A percentile compares a stretch with the other conserved stretches of the same genome.
phyloP scores from a whole-genome alignment of 1,284 basidiomycete genomes.

The Microbotryomycetes sp. region DNA sequence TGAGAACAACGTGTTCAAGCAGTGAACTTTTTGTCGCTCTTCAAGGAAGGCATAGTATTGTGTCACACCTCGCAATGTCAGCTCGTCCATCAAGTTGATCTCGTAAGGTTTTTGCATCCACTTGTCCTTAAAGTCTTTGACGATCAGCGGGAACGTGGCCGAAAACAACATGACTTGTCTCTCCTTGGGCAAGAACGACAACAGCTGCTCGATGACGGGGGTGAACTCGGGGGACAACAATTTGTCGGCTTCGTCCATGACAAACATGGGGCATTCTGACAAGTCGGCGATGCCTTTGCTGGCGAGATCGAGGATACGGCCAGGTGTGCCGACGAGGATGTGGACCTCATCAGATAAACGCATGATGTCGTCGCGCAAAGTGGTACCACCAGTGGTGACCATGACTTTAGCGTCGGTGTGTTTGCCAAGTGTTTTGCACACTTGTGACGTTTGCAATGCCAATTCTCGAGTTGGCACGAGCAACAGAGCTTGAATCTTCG shows the following conservation, averaged over 20 bases:
- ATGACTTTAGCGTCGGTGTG: slow-evolving; percentile 85
- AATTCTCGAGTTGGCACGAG: slow-evolving; percentile 93
- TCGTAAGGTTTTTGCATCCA: slow-evolving; percentile 96
- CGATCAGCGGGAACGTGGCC: slow-evolving; percentile 97
- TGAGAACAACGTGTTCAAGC: slow-evolving; percentile 92
- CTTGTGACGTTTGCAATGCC: slow-evolving; percentile 91
- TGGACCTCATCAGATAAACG: slow-evolving; percentile 86
- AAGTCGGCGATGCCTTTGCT: slow-evolving; percentile 92
- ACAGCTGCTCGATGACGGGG: slow-evolving; percentile 94
- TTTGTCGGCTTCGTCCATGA: slow-evolving; percentile 99
- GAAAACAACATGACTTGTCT: slow-evolving; percentile 99
- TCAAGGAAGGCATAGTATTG: slow-evolving; percentile 99
- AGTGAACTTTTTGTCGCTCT: slow-evolving; percentile 98
- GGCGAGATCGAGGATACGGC: slow-evolving; percentile 88
- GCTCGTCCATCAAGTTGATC: slow-evolving; percentile 99
- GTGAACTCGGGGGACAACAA: slow-evolving; percentile 95
- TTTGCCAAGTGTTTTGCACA: slow-evolving; percentile 94
- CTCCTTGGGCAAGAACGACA: slow-evolving; percentile 74
- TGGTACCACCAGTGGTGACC: slow-evolving; percentile 98
- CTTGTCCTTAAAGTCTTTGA: slow-evolving; percentile 99
- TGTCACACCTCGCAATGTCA: slow-evolving; percentile 95
- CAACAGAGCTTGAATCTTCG: slow-evolving; percentile 89
- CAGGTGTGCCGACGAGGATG: slow-evolving; percentile 93
- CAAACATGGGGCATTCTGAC: slow-evolving; percentile 88
- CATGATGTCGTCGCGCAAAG: slow-evolving; percentile 95